Conservation (phyloP, 2,329 filamentous ascomycete genomes). For the Hymenoscyphus albidus region DNA sequence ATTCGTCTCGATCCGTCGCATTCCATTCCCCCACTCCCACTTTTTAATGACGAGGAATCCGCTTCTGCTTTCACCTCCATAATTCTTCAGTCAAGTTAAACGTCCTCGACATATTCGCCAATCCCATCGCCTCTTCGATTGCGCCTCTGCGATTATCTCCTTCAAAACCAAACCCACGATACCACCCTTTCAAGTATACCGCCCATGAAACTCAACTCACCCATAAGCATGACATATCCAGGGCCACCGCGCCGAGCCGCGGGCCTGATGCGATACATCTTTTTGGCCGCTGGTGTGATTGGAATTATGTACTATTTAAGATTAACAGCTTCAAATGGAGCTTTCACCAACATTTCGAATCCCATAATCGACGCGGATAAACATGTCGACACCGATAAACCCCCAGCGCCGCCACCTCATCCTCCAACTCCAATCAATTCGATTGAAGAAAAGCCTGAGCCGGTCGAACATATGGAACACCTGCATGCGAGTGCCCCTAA, state of each 20-base stretch:
- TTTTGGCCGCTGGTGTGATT: conserved; percentile 19
- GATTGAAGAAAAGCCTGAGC: not conserved
- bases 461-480: not conserved
- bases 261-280: conserved; percentile 25
- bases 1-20: not conserved
- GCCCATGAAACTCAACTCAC: conserved; percentile 17
- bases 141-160: not conserved
- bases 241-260: conserved; percentile 30
- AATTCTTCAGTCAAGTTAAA: not conserved
- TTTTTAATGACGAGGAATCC: not conserved
- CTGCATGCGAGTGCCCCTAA: not conserved
- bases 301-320: conserved; percentile 20
- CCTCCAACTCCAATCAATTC: not conserved
- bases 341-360: not conserved
- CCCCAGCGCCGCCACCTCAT: not conserved
- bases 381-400: not conserved
- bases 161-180: not conserved
- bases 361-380: not conserved
- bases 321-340: conserved; percentile 2
- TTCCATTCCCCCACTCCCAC: not conserved
- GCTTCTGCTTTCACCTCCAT: not conserved
- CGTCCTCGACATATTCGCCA: not conserved
- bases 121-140: not conserved
- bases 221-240: conserved; percentile 30
- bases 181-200: not conserved